A percentile compares a stretch with the other conserved stretches of the same genome.
phyloP scores from a whole-genome alignment of 2,329 filamentous ascomycete genomes.

The Metarhizium guizhouense region DNA sequence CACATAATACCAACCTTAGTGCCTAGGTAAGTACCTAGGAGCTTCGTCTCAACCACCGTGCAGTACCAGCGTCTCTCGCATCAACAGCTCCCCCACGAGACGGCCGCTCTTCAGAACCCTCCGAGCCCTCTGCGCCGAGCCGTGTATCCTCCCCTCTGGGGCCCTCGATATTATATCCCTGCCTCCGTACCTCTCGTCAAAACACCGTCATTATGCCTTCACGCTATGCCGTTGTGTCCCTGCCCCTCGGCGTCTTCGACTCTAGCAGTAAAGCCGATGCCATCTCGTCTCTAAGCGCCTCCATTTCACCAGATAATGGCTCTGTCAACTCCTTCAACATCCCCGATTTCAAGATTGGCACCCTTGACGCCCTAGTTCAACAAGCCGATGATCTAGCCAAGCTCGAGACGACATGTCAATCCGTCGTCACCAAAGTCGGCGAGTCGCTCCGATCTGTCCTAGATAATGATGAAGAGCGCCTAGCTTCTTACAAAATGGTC shows the following conservation, averaged over 20 bases:
- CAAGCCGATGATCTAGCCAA: constrained; percentile 93
- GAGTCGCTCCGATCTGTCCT: constrained; percentile 78
- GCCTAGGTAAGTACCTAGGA: no score
- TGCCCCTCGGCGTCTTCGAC: constrained; percentile 80
- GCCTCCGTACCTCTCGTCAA: constrained; percentile 1
- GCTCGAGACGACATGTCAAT: constrained; percentile 70
- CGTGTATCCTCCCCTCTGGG: not conserved
- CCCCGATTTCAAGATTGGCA: constrained; percentile 96
- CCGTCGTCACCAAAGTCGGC: constrained; percentile 77
- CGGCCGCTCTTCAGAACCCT: not conserved
- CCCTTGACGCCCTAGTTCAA: constrained; percentile 86
- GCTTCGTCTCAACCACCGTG: not conserved
- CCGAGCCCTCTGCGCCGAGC: not conserved
- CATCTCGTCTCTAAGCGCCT: constrained; percentile 63
- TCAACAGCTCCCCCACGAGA: not conserved
- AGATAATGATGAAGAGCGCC: constrained; percentile 74
- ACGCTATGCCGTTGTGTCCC: constrained; percentile 81
- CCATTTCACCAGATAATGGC: constrained; percentile 66
- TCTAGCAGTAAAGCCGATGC: constrained; percentile 75
- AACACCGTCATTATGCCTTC: constrained; percentile 29
- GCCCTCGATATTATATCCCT: no score
- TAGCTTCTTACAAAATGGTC: constrained; percentile 81
- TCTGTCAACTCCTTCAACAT: constrained; percentile 70
- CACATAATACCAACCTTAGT: not conserved
- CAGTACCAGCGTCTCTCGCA: not conserved